phyloP scores from a whole-genome alignment of 139 green algal genomes.

The Trebouxia sp. region DNA sequence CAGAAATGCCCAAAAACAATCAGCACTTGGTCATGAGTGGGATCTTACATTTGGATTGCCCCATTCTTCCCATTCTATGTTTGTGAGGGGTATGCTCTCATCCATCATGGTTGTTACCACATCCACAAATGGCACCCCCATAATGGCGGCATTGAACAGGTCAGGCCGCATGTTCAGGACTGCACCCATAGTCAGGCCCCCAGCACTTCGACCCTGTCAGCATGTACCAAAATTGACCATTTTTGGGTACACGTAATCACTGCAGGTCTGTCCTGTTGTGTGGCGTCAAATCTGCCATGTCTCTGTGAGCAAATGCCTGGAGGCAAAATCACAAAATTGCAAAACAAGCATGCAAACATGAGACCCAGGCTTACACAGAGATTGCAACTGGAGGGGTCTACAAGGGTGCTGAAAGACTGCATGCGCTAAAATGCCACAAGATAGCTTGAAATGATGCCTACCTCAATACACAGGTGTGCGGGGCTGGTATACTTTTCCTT shows the following conservation, averaged over 20 bases:
- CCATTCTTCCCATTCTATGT: constrained; percentile 67
- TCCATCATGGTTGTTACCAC: constrained; percentile 78
- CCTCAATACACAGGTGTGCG: constrained; percentile 52
- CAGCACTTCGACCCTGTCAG: constrained; percentile 72
- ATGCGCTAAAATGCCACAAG: not conserved
- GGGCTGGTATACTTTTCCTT: constrained; percentile 55
- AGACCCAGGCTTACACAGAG: not conserved
- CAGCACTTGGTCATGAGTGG: not conserved
- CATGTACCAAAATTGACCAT: not conserved
- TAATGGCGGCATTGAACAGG: constrained; percentile 58
- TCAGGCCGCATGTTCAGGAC: constrained; percentile 74
- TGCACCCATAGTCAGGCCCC: constrained; percentile 75
- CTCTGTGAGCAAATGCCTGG: no score
- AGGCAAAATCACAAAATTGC: no score
- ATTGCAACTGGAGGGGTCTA: not conserved
- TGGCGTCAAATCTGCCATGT: no score
- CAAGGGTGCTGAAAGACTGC: not conserved
- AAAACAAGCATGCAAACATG: not conserved
- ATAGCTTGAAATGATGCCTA: no score
- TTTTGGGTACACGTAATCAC: no score
- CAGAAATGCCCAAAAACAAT: no score
- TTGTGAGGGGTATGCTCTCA: constrained; percentile 62
- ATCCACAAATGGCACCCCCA: constrained; percentile 93
- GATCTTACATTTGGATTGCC: constrained; percentile 42
- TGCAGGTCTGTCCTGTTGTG: no score